Percentiles rank a stretch among this genome's conserved stretches.
These are phyloP conservation scores for Exophiala sp. DNA, from an alignment of 2,329 filamentous ascomycete genomes.

Conservation along the genomic window DNA sequence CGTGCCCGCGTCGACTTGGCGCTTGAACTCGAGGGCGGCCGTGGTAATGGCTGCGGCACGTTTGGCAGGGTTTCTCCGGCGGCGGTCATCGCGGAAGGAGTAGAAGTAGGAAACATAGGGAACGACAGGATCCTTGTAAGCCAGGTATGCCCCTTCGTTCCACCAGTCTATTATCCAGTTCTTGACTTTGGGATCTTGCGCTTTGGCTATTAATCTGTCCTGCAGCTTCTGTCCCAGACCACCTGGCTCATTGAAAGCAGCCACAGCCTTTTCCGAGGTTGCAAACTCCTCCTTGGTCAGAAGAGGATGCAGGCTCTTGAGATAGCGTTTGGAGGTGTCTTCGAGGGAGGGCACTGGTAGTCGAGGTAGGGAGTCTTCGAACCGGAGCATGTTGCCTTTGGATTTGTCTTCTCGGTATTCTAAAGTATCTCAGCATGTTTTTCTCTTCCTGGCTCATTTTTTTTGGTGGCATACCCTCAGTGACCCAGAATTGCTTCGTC, in stretches of 20 bases:
- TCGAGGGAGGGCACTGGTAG: conserved; percentile 62
- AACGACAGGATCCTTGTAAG: conserved; percentile 90
- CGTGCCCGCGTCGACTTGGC: conserved; percentile 74
- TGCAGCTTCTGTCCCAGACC: conserved; percentile 80
- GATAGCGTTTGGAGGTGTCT: conserved; percentile 62
- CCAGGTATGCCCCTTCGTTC: conserved; percentile 91
- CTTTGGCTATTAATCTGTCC: conserved; percentile 75
- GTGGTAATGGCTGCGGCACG: conserved; percentile 87
- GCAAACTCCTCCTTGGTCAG: conserved; percentile 58
- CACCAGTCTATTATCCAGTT: conserved; percentile 99
- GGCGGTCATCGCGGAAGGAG: conserved; percentile 90
- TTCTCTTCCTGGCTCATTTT: not conserved
- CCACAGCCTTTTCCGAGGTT: conserved; percentile 71
- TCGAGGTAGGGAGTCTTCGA: conserved; percentile 62
- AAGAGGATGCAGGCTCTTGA: conserved; percentile 64
- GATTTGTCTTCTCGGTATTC: conserved; percentile 63
- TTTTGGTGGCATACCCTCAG: conserved; percentile 41
- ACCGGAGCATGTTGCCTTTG: conserved; percentile 64
- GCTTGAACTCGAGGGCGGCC: conserved; percentile 88
- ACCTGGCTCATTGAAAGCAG: conserved; percentile 84
- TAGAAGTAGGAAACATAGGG: conserved; percentile 99
- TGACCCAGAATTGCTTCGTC: conserved; percentile 31
- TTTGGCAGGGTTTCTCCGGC: conserved; percentile 82
- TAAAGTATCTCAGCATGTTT: conserved; percentile 31
- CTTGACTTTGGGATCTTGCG: conserved; percentile 74